Percentiles rank a stretch among this genome's conserved stretches.
Conservation (phyloP, 140 eudicot species). For the Anethum foeniculum region DNA sequence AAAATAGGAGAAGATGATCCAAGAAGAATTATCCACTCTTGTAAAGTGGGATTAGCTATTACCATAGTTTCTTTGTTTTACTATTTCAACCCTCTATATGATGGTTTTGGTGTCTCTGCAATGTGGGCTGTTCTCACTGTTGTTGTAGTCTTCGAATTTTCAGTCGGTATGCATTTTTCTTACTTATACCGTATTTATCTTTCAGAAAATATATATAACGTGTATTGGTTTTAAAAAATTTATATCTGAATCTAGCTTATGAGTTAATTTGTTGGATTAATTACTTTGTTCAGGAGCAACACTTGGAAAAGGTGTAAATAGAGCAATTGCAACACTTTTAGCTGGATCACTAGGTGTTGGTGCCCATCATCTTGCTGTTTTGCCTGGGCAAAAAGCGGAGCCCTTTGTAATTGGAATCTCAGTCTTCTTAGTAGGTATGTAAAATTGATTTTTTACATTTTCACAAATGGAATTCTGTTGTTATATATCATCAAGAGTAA, state of each 20-base stretch:
- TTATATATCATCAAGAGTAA: no score
- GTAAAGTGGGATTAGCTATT: conserved; percentile 24
- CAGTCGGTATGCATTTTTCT: conserved; percentile 2
- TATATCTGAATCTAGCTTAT: not conserved
- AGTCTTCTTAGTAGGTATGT: conserved; percentile 51
- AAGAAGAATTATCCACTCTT: conserved; percentile 23
- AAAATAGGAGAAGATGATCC: conserved; percentile 28
- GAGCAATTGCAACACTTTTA: conserved; percentile 66
- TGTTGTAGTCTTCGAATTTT: conserved; percentile 21
- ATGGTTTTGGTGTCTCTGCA: conserved; percentile 23
- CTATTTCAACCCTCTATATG: conserved; percentile 15
- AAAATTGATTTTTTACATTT: no score
- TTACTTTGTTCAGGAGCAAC: conserved; percentile 52
- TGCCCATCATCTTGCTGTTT: conserved; percentile 53
- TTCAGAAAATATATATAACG: no score
- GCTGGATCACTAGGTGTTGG: conserved; percentile 61
- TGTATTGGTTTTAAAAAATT: no score
- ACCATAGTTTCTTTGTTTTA: conserved; percentile 24
- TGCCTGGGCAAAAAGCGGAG: conserved; percentile 41
- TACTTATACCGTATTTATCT: no score
- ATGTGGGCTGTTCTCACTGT: conserved; percentile 25
- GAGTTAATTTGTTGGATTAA: not conserved
- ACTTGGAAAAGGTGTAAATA: conserved; percentile 57
- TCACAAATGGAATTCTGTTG: no score
- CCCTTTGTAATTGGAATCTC: conserved; percentile 40